Percentiles rank a stretch among this genome's conserved stretches.
Conservation (phyloP, 2,329 filamentous ascomycete species). For the Colletotrichum navitas region DNA sequence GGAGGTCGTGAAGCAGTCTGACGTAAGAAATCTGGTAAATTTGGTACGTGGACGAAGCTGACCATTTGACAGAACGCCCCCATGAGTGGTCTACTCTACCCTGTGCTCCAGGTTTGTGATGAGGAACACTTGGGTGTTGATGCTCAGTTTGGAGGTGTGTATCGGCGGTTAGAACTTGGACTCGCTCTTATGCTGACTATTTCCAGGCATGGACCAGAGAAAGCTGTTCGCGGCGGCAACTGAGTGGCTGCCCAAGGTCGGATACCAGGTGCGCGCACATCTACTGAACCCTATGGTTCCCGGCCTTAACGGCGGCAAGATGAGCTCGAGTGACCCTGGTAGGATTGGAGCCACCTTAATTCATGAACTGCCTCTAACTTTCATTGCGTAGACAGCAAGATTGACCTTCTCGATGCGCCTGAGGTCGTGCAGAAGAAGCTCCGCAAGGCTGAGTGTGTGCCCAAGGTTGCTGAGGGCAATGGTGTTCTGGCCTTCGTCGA, state of each 20-base stretch:
- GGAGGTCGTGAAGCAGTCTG: conserved; percentile 93
- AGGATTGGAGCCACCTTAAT: conserved; percentile 18
- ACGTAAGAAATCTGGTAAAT: conserved; percentile 45
- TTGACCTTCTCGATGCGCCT: conserved; percentile 87
- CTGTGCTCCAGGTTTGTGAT: conserved; percentile 89
- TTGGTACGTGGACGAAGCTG: conserved; percentile 1
- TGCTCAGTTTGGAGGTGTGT: conserved; percentile 84
- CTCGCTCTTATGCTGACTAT: background rate
- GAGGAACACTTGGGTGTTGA: conserved; percentile 92
- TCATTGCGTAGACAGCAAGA: conserved; percentile 78
- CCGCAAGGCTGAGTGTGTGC: conserved; percentile 84
- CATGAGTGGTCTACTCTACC: conserved; percentile 82
- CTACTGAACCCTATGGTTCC: conserved; percentile 91
- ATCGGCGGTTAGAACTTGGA: background rate
- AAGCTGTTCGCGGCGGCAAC: conserved; percentile 91
- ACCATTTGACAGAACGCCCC: conserved; percentile 59
- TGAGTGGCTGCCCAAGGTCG: conserved; percentile 86
- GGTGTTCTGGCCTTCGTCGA: conserved; percentile 90
- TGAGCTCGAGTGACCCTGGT: conserved; percentile 82
- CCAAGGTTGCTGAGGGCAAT: conserved; percentile 84
- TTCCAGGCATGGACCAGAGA: conserved; percentile 76
- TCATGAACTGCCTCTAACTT: conserved; percentile 11
- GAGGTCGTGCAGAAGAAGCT: conserved; percentile 86
- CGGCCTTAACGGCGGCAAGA: conserved; percentile 86
- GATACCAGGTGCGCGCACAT: conserved; percentile 75